Conservation (phyloP, 352 stramenopile genomes). For the Elongisporangium anandrum region DNA sequence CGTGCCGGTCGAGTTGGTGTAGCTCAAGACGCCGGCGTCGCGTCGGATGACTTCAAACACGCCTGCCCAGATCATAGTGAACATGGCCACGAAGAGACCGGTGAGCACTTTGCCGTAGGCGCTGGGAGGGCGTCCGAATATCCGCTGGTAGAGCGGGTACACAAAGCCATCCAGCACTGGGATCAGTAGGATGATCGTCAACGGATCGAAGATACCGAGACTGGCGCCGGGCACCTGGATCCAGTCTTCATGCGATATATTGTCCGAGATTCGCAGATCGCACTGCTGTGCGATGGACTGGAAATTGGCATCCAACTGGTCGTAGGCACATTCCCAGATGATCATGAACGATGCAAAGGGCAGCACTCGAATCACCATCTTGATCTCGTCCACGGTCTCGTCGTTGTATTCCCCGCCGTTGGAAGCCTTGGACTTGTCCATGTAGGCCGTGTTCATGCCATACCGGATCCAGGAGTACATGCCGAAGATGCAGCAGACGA, state of each 20-base stretch:
- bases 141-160: conserved; percentile 58
- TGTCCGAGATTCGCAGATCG: conserved; percentile 47
- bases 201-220: conserved; percentile 82
- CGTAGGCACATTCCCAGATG: conserved; percentile 86
- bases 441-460: conserved; percentile 73
- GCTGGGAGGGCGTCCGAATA: conserved; percentile 54
- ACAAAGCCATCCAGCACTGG: conserved; percentile 67
- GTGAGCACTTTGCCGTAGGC: conserved; percentile 80
- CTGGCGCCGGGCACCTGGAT: conserved; percentile 70
- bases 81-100: conserved; percentile 63
- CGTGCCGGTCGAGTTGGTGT: conserved; percentile 20
- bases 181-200: conserved; percentile 82
- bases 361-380: conserved; percentile 80
- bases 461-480: conserved; percentile 86
- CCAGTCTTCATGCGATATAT: conserved; percentile 19
- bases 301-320: conserved; percentile 85
- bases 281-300: conserved; percentile 86
- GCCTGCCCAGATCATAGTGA: conserved; percentile 86
- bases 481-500: conserved; percentile 59
- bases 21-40: conserved; percentile 35
- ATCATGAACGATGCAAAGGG: conserved; percentile 88
- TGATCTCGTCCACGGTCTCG: conserved; percentile 81
- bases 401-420: conserved; percentile 80
- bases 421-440: conserved; percentile 83
- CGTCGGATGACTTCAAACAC: conserved; percentile 74